Evolutionary conservation across 2,329 filamentous ascomycete species (phyloP).

Genomic region (Ampelomyces quisqualis): DNA sequence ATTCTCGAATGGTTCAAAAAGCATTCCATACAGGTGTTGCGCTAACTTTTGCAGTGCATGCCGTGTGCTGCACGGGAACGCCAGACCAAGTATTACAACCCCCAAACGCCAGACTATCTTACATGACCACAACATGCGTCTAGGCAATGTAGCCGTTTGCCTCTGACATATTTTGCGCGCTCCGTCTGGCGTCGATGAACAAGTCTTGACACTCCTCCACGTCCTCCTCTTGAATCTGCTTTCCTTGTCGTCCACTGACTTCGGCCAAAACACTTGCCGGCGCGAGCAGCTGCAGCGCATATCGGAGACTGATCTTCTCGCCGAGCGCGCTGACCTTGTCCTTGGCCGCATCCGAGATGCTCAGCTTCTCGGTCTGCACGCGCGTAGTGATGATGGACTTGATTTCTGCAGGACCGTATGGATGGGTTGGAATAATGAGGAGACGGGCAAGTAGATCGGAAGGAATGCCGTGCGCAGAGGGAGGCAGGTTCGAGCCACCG

Average conservation of each 20-base stretch:
- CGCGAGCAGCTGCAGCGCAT: constrained; percentile 87
- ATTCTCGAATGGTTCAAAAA: constrained; percentile 1
- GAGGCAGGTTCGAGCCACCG: constrained; percentile 65
- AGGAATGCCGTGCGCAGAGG: constrained; percentile 87
- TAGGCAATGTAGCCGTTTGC: constrained; percentile 40
- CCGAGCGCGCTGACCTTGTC: constrained; percentile 86
- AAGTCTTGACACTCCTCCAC: constrained; percentile 53
- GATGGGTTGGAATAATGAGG: constrained; percentile 91
- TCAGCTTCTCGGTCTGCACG: constrained; percentile 76
- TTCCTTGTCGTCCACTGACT: constrained; percentile 55
- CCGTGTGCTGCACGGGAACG: constrained; percentile 5
- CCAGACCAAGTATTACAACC: constrained; percentile 6
- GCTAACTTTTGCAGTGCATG: constrained; percentile 10
- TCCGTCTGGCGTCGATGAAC: constrained; percentile 53
- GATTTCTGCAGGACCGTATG: constrained; percentile 86
- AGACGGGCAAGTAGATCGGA: constrained; percentile 90
- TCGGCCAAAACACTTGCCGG: constrained; percentile 88
- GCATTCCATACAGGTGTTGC: constrained; percentile 4
- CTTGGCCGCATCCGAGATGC: constrained; percentile 77
- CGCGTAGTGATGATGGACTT: constrained; percentile 87
- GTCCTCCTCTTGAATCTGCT: constrained; percentile 56
- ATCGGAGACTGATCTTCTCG: constrained; percentile 84
- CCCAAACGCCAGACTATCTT: constrained; percentile 17
- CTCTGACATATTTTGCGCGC: constrained; percentile 42
- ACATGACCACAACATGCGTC: constrained; percentile 7